Base-by-base conservation (phyloP, 306 rosid genomes). In the Corylus americana region DNA sequence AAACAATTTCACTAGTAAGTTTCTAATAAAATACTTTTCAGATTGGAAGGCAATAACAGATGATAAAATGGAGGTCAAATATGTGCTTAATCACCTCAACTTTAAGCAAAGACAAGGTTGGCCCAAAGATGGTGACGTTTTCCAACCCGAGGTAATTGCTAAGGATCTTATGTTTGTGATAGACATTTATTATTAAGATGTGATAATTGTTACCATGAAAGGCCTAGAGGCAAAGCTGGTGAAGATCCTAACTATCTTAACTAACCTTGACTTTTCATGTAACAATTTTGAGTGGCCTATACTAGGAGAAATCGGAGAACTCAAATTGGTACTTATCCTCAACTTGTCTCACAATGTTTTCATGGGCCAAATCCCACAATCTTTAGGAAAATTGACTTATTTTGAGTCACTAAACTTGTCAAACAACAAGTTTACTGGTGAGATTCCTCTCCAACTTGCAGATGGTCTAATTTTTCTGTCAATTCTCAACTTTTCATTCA, bases 381-480 rank as follows among this genome's bases (percentile, higher is more conserved):
- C 82, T 7, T 66, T 88, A 0, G 88, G 79, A 7, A 88, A 85
- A 22, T 17, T 90, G 79, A 71, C 12, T 45, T 35, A 58, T 0
- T 68, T 88, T 0, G 92, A 90, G 79, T 90, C 91, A 57, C 74
- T 90, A 50, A 92, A 88, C 79, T 66, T 88, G 2, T 90, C 94
- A 78, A 11, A 12, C 0, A 90, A 90, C 78, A 13, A 17, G 11
- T 55, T 90, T 27, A 63, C 62, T 0, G 91, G 89, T 18, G 29
- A 55, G 35, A 88, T 90, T 51, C 18, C n/a, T 73, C 0, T 25
- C 0, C 14, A 66, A 4, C 55, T 86, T 10, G 77, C 76, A 62
- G 54, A 59, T 10, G 31, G 18, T 0, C 16, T 86, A 1, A 27
- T 7, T 10, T 88, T 86, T 49, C 77, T 86, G 9, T 57, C 68